These are phyloP conservation scores for Quercus suber DNA, from an alignment of 306 rosid species.

Conservation along the genomic window DNA sequence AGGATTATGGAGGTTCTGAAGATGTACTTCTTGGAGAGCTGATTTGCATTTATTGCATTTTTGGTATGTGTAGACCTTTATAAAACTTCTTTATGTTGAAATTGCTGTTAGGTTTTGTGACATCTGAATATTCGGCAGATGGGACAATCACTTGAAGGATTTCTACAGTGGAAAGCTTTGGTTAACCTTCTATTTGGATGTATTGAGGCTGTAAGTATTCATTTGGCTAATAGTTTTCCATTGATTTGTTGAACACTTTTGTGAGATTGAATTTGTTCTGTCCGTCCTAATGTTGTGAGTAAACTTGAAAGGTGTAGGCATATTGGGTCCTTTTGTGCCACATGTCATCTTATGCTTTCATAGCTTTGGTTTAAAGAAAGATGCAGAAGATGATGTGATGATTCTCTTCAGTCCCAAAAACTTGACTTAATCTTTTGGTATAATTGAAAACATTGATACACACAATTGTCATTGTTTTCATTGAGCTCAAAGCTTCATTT, in stretches of 20 bases:
- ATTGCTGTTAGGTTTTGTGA: slow-evolving; percentile 16
- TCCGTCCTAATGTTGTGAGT: background rate
- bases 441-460: too few species aligned
- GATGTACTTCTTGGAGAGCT: slow-evolving; percentile 84
- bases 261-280: background rate
- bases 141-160: slow-evolving; percentile 93
- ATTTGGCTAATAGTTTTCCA: background rate
- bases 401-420: too few species aligned
- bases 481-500: too few species aligned
- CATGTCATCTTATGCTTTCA: too few species aligned
- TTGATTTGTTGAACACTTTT: background rate
- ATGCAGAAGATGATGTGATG: too few species aligned
- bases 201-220: slow-evolving; percentile 75
- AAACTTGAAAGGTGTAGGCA: background rate
- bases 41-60: slow-evolving; percentile 75
- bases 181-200: slow-evolving; percentile 82
- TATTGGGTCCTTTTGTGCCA: background rate
- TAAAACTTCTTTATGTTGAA: slow-evolving; percentile 5
- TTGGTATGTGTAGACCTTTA: slow-evolving; percentile 42
- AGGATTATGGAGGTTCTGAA: slow-evolving; percentile 83
- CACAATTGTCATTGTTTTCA: too few species aligned
- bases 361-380: too few species aligned
- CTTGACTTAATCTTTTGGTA: too few species aligned
- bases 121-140: slow-evolving; percentile 50
- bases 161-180: slow-evolving; percentile 86